phyloP scores from a whole-genome alignment of 257 asterid genomes.

The Lavandula angustifolia region DNA sequence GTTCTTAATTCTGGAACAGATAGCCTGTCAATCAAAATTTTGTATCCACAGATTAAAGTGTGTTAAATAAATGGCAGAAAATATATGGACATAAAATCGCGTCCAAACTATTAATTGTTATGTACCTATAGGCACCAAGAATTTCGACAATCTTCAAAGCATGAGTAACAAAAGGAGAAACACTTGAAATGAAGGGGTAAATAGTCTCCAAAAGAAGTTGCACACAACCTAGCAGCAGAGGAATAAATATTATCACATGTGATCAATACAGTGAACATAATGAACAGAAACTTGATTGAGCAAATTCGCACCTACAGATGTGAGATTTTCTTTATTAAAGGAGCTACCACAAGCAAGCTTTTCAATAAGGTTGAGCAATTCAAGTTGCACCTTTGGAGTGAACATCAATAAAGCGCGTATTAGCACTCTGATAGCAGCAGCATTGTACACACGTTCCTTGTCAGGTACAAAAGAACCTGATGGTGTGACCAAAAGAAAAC shows the following conservation, averaged over 20 bases:
- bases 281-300: constrained; percentile 22
- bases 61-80: constrained; percentile 18
- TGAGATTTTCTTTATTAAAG: constrained; percentile 92
- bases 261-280: constrained; percentile 23
- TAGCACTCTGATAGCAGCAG: constrained; percentile 88
- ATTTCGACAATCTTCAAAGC: constrained; percentile 87
- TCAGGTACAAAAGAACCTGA: constrained; percentile 72
- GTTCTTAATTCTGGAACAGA: constrained; percentile 81
- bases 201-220: constrained; percentile 94
- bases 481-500: constrained; percentile 63
- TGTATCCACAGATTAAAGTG: constrained; percentile 16
- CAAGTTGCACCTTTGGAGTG: constrained; percentile 94
- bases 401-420: constrained; percentile 77
- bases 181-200: constrained; percentile 81
- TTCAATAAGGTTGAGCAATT: constrained; percentile 76
- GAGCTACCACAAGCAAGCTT: constrained; percentile 83
- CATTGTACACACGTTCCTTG: constrained; percentile 79
- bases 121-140: constrained; percentile 94
- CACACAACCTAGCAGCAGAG: constrained; percentile 71
- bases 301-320: constrained; percentile 82
- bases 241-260: constrained; percentile 27
- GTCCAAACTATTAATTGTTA: constrained; percentile 20
- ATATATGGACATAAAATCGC: constrained; percentile 23
- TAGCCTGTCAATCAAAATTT: constrained; percentile 60
- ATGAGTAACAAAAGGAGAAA: constrained; percentile 75